phyloP scores from a whole-genome alignment of 768 basidiomycete species.

The Suillus tomentosus region DNA sequence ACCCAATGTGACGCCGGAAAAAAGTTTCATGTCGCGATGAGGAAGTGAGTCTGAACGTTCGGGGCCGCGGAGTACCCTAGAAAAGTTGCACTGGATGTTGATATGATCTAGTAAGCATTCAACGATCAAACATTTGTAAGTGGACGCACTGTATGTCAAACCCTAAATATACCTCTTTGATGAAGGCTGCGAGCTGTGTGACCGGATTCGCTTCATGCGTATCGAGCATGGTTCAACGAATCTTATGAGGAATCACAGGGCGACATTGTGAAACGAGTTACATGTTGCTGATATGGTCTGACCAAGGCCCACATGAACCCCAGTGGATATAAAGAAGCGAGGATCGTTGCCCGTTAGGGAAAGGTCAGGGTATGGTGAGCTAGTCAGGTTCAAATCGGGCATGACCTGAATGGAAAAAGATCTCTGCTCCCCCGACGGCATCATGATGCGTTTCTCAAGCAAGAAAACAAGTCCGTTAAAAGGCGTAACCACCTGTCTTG shows the following conservation, averaged over 20 bases:
- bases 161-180: neutral
- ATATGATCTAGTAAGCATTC: neutral
- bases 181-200: neutral
- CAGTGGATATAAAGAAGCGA: constrained; percentile 31
- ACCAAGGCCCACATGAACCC: constrained; percentile 28
- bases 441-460: neutral
- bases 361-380: neutral
- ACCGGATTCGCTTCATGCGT: neutral
- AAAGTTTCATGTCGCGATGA: neutral
- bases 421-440: neutral
- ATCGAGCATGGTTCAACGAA: neutral
- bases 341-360: constrained; percentile 26
- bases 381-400: neutral
- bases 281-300: constrained; percentile 9
- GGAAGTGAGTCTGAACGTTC: neutral
- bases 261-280: neutral
- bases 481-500: neutral
- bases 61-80: constrained; percentile 7
- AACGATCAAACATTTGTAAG: neutral
- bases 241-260: neutral
- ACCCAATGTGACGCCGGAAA: constrained; percentile 7
- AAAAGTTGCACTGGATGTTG: neutral
- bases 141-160: neutral
- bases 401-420: neutral
- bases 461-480: neutral